Base-by-base conservation (phyloP, 192 early-diverging fungal genomes). In the Entomortierella parvispora region DNA sequence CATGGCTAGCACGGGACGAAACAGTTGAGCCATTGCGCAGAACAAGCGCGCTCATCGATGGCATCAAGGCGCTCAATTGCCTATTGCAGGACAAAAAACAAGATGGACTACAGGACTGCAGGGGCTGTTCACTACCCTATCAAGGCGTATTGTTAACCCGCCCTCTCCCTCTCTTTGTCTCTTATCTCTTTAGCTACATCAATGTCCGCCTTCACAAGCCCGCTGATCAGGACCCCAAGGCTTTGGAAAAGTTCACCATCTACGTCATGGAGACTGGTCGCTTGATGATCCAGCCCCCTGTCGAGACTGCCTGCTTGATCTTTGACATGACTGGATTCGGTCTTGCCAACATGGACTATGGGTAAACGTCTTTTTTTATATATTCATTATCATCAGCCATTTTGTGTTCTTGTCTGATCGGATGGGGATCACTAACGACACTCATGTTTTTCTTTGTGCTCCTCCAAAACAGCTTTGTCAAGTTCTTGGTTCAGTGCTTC, bases 401-500 rank as follows among this genome's bases (percentile, higher is more conserved):
- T 61, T 33, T 51, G 20, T 53, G 29, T 31, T 31, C 32, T 25
- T 25, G 9, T 15, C n/a, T 14, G 15, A 14, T 32, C 32, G 29
- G 53, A 28, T 34, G 32, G 34, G n/a, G 17, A 56, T 6, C 11
- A 42, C 20, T 11, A 40, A 40, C 6, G 22, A 3, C 14, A 7
- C 12, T 12, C 31, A 17, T 40, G 34, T 14, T 29, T 7, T 4
- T 34, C n/a, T 58, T 55, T 45, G 44, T 29, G 63, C 43, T 71
- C 26, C n/a, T 32, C 22, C 31, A 48, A 3, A 53, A 40, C 31
- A 74, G 67, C 56, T 76, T 71, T 51, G 84, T 94, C 67, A 90
- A 91, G 80, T 93, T 95, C 63, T 84, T 96, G 28, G 69, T 95
- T 43, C 81, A 83, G 58, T 92, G 89, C 76, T 88, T 97, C 64